Base-by-base conservation (phyloP, 2,329 filamentous ascomycete species). In the Macrophomina tecta region DNA sequence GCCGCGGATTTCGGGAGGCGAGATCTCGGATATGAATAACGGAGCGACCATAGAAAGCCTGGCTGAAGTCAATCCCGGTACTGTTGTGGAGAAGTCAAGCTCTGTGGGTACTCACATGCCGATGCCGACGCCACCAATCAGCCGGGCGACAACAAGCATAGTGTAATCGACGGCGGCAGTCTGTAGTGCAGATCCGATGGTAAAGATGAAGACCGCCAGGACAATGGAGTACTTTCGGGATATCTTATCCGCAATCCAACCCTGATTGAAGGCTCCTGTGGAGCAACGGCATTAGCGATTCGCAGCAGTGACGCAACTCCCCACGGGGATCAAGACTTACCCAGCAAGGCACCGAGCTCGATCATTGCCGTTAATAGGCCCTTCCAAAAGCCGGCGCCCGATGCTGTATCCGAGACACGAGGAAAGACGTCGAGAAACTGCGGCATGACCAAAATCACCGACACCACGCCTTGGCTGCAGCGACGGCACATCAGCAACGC, bases 321-420 rank as follows among this genome's bases (percentile, higher is more conserved):
- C 58, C 58, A 66, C 58, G 58, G 55, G 65, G 65, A 58, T 23
- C 34, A 64, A 68, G 11, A 52, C 52, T 53, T 64, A 64, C 77
- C 76, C 30, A 79, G 71, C 61, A 85, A 73, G 8, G 84, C 84
- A n/a, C 84, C 84, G 23, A 86, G 70, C 68, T 86, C 83, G 60
- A 86, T 82, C 83, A 86, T 86, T 3, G 84, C 84, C 8, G 84
- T 86, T 76, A 86, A 74, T 5, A 81, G 69, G 16, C 80, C 80
- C 68, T 81, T 81, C 74, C 76, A 79, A 70, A 81, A 81, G 4
- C 81, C 81, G 2, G 80, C 77, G 2, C 82, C 82, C 7, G 78
- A 72, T 9, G 79, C 77, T 6, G 73, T 74, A 18, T 78, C 75
- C 0, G 79, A 77, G 3, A 84, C 79, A 14, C 78, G 77, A 11